Evolutionary conservation across 345 rosid genomes (phyloP), one percentile per base, ranked within the genome.

Genomic region (Triadica sebifera): DNA sequence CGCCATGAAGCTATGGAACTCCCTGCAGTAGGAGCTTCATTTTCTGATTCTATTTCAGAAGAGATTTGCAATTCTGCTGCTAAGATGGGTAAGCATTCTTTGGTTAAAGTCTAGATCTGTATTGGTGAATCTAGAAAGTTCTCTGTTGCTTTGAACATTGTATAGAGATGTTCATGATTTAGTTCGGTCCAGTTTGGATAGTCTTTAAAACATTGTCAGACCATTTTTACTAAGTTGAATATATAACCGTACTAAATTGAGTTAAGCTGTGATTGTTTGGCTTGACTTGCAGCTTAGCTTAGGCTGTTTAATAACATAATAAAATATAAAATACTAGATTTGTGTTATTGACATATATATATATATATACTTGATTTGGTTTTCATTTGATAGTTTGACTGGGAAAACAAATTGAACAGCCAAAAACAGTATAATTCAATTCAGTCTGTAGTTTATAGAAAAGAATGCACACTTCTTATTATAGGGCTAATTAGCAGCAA

Each of bases 41-140:
- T 88, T 83, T 79, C 96, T 45, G 97, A 93, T 74, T 83, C 65
- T 62, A 93, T 91, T 71, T 93, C 98, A 8, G 99, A 93, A 87
- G 99, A 91, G 81, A 96, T 96, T 55, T 96, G 99, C 81, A 91
- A 39, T 75, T 96, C 98, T 75, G 98, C 99, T 71, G 95, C 99
- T 79, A 93, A 90, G 84, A 96, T 96, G 98, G 99, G 99, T 96
- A 82, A 83, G 86, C 20, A 60, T 39, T 69, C 58, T 68, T 64
- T 69, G 55, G 5, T 29, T 50, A 43, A 49, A 34, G n/a, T n/a
- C n/a, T n/a, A n/a, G n/a, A n/a, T n/a, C n/a, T 58, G 55, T 8
- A n/a, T 43, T 0, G 15, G 39, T 66, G 37, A 47, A 47, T 29
- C 39, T 29, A 29, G 11, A 25, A 13, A 16, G 15, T 4, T 13